Percentiles rank a stretch among this genome's conserved stretches.
phyloP scores from a whole-genome alignment of 2,329 filamentous ascomycete genomes.

The Ophiosphaerella korrae region DNA sequence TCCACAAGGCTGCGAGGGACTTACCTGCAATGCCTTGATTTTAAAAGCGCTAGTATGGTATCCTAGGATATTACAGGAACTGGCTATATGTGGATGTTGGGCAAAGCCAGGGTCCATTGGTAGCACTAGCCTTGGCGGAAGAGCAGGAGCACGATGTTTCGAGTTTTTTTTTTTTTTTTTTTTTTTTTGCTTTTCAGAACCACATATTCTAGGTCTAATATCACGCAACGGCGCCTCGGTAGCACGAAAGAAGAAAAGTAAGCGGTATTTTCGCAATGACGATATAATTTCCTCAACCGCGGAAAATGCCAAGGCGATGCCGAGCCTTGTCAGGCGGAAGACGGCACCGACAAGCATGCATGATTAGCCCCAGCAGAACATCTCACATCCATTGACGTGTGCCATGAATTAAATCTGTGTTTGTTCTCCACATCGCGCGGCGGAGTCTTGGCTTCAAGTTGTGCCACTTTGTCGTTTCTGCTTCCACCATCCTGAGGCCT shows the following conservation, averaged over 20 bases:
- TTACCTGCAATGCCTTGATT: no score
- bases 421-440: constrained; percentile 21
- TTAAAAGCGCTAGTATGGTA: no score
- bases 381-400: constrained; percentile 28
- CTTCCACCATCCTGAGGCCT: neutral
- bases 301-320: constrained; percentile 30
- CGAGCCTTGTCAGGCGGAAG: constrained; percentile 32
- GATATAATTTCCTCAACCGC: constrained; percentile 1
- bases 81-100: no score
- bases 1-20: no score
- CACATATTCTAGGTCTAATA: no score
- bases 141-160: no score
- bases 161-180: no score
- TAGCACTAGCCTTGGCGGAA: no score
- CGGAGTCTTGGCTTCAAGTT: constrained; percentile 29
- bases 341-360: constrained; percentile 19
- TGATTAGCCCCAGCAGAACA: constrained; percentile 21
- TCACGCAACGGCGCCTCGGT: neutral
- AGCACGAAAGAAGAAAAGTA: neutral
- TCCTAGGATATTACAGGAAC: no score
- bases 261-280: no score
- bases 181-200: no score
- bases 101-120: no score
- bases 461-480: neutral
- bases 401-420: constrained; percentile 24